A percentile compares a stretch with the other conserved stretches of the same genome.
phyloP scores from a whole-genome alignment of 495 filamentous ascomycete species.

The Neurospora sp. region DNA sequence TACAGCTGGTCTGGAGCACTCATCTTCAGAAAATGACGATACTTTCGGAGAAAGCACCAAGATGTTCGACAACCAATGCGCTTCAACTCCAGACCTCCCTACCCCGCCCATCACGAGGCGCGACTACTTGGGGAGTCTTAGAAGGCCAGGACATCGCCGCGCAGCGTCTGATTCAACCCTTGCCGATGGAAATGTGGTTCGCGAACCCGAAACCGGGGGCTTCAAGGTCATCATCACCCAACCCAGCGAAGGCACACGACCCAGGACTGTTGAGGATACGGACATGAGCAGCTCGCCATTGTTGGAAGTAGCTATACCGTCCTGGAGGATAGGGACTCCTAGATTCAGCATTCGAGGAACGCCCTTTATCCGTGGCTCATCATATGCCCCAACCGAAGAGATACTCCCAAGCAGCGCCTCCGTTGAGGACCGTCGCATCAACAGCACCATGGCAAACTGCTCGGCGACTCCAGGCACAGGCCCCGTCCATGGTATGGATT shows the following conservation, averaged over 20 bases:
- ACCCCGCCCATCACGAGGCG: constrained; percentile 19
- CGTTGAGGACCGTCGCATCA: constrained; percentile 17
- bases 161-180: constrained; percentile 40
- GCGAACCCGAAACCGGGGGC: constrained; percentile 51
- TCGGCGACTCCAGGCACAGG: neutral
- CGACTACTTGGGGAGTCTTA: constrained; percentile 17
- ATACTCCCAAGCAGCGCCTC: constrained; percentile 33
- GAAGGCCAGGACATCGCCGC: constrained; percentile 25
- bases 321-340: constrained; percentile 75
- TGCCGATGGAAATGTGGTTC: constrained; percentile 31
- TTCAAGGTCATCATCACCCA: constrained; percentile 82
- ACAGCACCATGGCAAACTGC: neutral
- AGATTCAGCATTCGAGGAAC: constrained; percentile 71
- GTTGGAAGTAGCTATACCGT: constrained; percentile 73
- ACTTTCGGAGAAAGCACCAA: constrained; percentile 23
- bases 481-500: neutral
- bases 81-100: constrained; percentile 8
- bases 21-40: constrained; percentile 27
- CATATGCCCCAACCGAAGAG: constrained; percentile 46
- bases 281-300: constrained; percentile 38
- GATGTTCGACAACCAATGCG: constrained; percentile 31
- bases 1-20: constrained; percentile 43
- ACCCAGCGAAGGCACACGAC: constrained; percentile 44
- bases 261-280: constrained; percentile 57
- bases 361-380: constrained; percentile 71